Evolutionary conservation across 768 basidiomycete species (phyloP).

Genomic region (Tricholomella constricta): DNA sequence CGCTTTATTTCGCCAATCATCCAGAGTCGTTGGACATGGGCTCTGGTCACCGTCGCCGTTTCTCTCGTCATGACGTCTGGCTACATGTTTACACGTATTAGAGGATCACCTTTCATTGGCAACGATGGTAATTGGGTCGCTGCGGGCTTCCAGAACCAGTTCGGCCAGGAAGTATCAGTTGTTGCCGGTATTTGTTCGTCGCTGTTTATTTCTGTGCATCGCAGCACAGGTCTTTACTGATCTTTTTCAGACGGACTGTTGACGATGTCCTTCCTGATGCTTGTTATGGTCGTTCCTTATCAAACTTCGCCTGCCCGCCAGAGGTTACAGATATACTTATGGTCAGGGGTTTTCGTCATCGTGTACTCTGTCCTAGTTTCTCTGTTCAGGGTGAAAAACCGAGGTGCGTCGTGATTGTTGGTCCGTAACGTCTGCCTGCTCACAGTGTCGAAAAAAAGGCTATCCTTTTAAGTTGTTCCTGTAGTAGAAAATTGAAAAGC

Average conservation of each 20-base stretch:
- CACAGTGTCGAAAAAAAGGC: constrained; percentile 38
- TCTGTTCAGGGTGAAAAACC: constrained; percentile 89
- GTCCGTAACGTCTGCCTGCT: neutral
- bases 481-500: neutral
- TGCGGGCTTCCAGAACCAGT: constrained; percentile 85
- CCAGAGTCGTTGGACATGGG: constrained; percentile 79
- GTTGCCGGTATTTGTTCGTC: constrained; percentile 82
- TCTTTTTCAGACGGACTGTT: constrained; percentile 74
- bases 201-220: neutral
- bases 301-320: constrained; percentile 74
- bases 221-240: neutral
- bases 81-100: constrained; percentile 96
- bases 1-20: constrained; percentile 68
- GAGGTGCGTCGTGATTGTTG: constrained; percentile 49
- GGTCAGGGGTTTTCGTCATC: constrained; percentile 79
- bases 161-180: constrained; percentile 91
- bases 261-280: constrained; percentile 74
- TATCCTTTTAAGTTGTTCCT: constrained; percentile 83
- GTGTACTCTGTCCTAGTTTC: constrained; percentile 87
- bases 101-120: constrained; percentile 70
- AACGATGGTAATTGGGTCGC: constrained; percentile 80
- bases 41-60: constrained; percentile 52
- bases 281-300: constrained; percentile 80
- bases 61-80: constrained; percentile 89
- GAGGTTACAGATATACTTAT: constrained; percentile 85